Conservation (phyloP, 2,329 filamentous ascomycete species). For the Aspergillus sp. region DNA sequence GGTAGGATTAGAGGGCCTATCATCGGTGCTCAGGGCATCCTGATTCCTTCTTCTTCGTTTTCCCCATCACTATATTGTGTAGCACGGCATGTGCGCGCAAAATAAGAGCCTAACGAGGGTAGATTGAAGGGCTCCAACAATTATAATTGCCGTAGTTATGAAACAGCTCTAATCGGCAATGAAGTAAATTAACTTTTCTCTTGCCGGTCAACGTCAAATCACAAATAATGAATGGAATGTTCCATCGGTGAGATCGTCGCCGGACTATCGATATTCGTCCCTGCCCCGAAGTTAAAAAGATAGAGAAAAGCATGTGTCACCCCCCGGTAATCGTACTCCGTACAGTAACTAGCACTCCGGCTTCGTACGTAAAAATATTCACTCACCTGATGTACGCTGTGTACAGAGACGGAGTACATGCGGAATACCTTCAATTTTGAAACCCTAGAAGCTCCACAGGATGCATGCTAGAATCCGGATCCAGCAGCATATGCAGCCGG, state of each 20-base stretch:
- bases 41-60: background rate
- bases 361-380: background rate
- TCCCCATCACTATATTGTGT: background rate
- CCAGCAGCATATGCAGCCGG: background rate
- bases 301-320: background rate
- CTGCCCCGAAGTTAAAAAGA: background rate
- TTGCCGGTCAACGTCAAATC: background rate
- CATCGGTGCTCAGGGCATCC: background rate
- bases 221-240: background rate
- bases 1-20: background rate
- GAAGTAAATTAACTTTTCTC: background rate
- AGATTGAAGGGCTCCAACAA: no score
- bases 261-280: background rate
- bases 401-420: background rate
- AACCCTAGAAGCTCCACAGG: background rate
- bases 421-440: background rate
- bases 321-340: background rate
- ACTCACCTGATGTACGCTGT: background rate
- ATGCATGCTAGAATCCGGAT: background rate
- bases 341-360: background rate
- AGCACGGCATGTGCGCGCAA: no score
- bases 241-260: background rate
- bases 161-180: background rate
- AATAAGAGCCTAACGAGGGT: no score
- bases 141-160: background rate